These are phyloP conservation scores for Psilocybe mexicana DNA, from an alignment of 1,284 basidiomycete species.

Conservation along the genomic window DNA sequence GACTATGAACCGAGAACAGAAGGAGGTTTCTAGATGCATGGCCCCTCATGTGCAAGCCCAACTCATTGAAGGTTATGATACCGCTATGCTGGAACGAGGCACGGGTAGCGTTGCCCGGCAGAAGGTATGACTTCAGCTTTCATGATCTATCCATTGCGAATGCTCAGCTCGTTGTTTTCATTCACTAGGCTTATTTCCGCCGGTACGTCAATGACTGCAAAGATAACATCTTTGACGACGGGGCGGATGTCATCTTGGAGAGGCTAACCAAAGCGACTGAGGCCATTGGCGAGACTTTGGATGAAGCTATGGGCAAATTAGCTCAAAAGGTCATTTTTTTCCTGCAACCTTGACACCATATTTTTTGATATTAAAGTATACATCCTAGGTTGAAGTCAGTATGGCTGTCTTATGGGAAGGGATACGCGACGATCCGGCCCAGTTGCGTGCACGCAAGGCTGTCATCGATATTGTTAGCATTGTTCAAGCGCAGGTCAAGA, in stretches of 20 bases:
- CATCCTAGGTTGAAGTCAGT: conserved; percentile 53
- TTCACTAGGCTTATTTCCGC: conserved; percentile 45
- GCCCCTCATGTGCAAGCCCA: conserved; percentile 56
- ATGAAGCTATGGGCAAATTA: conserved; percentile 46
- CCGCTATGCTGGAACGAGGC: conserved; percentile 54
- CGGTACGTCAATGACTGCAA: conserved; percentile 43
- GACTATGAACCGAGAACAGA: conserved; percentile 54
- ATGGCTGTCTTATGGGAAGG: conserved; percentile 62
- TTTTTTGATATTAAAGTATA: conserved; percentile 1
- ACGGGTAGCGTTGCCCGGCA: conserved; percentile 59
- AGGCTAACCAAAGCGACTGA: conserved; percentile 47
- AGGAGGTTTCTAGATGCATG: conserved; percentile 58
- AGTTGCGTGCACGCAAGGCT: conserved; percentile 41
- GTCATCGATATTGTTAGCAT: conserved; percentile 38
- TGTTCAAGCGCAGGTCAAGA: conserved; percentile 42
- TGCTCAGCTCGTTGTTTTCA: neutral
- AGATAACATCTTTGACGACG: conserved; percentile 52
- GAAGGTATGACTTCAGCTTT: conserved; percentile 41
- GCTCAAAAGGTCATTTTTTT: conserved; percentile 49
- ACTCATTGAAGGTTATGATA: conserved; percentile 50
- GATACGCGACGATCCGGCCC: conserved; percentile 45
- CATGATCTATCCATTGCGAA: neutral
- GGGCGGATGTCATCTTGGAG: conserved; percentile 51
- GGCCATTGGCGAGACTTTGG: conserved; percentile 49
- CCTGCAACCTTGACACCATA: neutral